Evolutionary conservation across 2,329 filamentous ascomycete genomes (phyloP), one percentile per base, ranked within the genome.

Genomic region (Botrytis fabae): DNA sequence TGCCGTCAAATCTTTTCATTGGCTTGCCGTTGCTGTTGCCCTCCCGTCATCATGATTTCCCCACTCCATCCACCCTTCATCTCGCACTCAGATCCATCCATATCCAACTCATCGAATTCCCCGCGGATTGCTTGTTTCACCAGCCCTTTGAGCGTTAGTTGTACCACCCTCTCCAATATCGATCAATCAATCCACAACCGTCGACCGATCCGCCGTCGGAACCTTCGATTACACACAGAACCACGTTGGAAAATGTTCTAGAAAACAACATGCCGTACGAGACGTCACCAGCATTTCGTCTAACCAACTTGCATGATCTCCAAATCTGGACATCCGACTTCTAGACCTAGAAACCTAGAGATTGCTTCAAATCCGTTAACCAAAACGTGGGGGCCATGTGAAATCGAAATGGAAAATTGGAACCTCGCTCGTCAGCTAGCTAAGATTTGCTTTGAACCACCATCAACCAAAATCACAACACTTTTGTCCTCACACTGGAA

Each of bases 81-180:
- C 64, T 68, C 64, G 32, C 46, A 20, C 35, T 54, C 40, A 57
- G n/a, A 64, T 64, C 40, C 62, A 46, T 64, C 22, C 10, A 35
- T 42, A 28, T 54, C 46, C 48, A 22, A 54, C 25, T 57, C 64
- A 42, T 68, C 35, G 16, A 54, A 68, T 54, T 54, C 64, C 46
- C 46, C 64, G 64, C 64, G n/a, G 46, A 68, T 35, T 22, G 28
- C 64, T 28, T 22, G 64, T 68, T 68, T 57, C 64, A 68, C 46
- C 46, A 42, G 5, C 46, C 46, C 25, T 28, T 66, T n/a, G 46
- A 40, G 46, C 46, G n/a, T 42, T 68, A 68, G 48, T 25, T 25
- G 48, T 68, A 16, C 38, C 48, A 42, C 64, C 14, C 12, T 61
- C 59, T 35, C 22, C 38, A 54, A 40, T 28, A 42, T 32, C 40